A percentile compares a stretch with the other conserved stretches of the same genome.
phyloP scores from a whole-genome alignment of 805 yeast species.

The Ogataea ganodermae region DNA sequence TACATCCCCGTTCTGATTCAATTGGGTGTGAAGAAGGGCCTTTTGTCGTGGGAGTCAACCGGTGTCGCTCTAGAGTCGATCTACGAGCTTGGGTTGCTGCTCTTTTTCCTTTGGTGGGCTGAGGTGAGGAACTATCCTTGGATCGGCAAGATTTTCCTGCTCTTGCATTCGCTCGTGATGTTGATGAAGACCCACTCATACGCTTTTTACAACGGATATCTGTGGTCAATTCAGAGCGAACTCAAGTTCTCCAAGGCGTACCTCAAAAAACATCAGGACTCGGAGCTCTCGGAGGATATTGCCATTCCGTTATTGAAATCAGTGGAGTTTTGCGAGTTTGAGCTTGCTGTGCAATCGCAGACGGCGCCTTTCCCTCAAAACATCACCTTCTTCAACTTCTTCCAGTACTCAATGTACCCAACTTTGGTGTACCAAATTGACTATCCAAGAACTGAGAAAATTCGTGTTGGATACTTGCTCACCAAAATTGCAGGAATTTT shows the following conservation, averaged over 20 bases:
- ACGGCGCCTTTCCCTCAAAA: conserved; percentile 66
- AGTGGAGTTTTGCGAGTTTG: conserved; percentile 69
- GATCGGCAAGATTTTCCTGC: conserved; percentile 85
- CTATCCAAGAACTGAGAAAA: conserved; percentile 71
- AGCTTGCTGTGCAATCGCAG: conserved; percentile 59
- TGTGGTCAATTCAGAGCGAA: conserved; percentile 66
- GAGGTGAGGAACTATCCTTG: conserved; percentile 68
- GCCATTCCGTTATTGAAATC: conserved; percentile 45
- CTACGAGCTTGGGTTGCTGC: conserved; percentile 55
- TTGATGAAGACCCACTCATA: conserved; percentile 96
- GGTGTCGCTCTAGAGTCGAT: conserved; percentile 67
- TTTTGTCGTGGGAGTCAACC: conserved; percentile 56
- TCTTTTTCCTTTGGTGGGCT: conserved; percentile 57
- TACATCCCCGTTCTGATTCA: conserved; percentile 68
- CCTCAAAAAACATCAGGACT: conserved; percentile 41
- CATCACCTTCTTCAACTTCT: conserved; percentile 64
- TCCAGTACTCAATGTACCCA: conserved; percentile 84
- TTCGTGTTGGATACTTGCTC: conserved; percentile 68
- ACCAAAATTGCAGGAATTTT: conserved; percentile 78
- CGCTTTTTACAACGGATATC: conserved; percentile 87
- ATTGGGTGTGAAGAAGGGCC: conserved; percentile 43
- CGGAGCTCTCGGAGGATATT: conserved; percentile 33
- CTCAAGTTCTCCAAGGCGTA: conserved; percentile 49
- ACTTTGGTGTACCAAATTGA: conserved; percentile 81
- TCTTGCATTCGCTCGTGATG: conserved; percentile 81